Evolutionary conservation across 148 eudicot genomes (phyloP).

Genomic region (Cornus kousa): DNA sequence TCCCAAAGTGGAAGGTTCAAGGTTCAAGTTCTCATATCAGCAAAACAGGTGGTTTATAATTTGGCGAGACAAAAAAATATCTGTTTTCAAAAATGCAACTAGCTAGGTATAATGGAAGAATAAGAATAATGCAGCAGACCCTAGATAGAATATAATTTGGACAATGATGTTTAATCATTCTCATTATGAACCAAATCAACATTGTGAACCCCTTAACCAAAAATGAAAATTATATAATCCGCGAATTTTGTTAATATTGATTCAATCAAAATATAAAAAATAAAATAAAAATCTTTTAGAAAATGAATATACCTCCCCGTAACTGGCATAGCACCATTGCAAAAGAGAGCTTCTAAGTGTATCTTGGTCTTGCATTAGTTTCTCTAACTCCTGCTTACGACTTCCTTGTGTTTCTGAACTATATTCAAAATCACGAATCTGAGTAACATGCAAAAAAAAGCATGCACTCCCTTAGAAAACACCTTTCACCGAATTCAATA

Average conservation of each 20-base stretch:
- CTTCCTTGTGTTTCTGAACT: conserved; percentile 80
- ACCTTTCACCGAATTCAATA: background rate
- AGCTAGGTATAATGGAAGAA: background rate
- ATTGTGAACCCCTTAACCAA: background rate
- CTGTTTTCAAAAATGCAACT: background rate
- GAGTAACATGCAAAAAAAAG: conserved; percentile 20
- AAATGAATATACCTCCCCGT: conserved; percentile 74
- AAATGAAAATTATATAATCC: background rate
- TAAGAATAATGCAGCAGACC: background rate
- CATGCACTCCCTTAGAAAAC: conserved; percentile 2
- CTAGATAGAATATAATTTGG: background rate
- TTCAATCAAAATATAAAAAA: background rate
- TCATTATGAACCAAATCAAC: background rate
- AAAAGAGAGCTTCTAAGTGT: conserved; percentile 72
- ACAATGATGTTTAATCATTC: background rate
- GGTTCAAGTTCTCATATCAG: too few species aligned
- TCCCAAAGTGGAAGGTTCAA: too few species aligned
- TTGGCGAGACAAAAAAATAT: background rate
- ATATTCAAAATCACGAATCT: conserved; percentile 93
- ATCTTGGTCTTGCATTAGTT: conserved; percentile 80
- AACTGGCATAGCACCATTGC: conserved; percentile 98
- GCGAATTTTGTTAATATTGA: background rate
- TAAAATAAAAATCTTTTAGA: background rate
- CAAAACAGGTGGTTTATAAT: too few species aligned
- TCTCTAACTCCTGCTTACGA: conserved; percentile 82